Percentiles rank a stretch among this genome's conserved stretches.
Evolutionary conservation across 2,329 filamentous ascomycete species (phyloP).

Genomic region (Truncatella angustata): DNA sequence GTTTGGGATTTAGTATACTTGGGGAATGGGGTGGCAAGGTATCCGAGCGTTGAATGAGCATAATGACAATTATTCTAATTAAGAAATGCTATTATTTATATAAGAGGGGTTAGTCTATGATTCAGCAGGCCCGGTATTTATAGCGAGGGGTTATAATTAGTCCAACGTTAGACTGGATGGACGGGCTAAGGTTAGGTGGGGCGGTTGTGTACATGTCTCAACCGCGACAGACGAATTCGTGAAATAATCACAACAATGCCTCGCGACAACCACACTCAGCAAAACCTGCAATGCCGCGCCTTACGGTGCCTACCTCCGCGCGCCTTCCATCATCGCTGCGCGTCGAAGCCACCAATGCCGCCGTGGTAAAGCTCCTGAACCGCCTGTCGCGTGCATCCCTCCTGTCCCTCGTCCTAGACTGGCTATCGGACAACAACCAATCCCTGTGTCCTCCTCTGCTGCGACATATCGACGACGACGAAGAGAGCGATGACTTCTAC

Average conservation of each 20-base stretch:
- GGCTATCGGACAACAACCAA: slow-evolving; percentile 69
- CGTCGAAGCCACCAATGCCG: slow-evolving; percentile 62
- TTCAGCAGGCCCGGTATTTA: too few species aligned
- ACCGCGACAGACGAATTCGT: too few species aligned
- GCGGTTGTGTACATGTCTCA: too few species aligned
- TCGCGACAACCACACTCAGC: not conserved
- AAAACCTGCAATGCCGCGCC: slow-evolving; percentile 42
- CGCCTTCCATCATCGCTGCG: slow-evolving; percentile 70
- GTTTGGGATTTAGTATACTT: too few species aligned
- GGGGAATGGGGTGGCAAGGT: too few species aligned
- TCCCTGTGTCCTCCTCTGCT: slow-evolving; percentile 60
- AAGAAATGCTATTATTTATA: too few species aligned
- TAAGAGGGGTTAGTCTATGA: too few species aligned
- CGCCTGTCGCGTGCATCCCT: slow-evolving; percentile 72
- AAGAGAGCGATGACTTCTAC: slow-evolving; percentile 65
- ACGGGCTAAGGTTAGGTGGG: too few species aligned
- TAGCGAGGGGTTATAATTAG: too few species aligned
- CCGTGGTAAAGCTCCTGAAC: slow-evolving; percentile 64
- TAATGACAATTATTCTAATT: too few species aligned
- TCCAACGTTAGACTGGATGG: too few species aligned
- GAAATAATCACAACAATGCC: not conserved
- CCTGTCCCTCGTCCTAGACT: slow-evolving; percentile 70
- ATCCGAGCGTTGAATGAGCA: too few species aligned
- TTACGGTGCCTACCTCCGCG: slow-evolving; percentile 69
- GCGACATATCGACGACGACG: slow-evolving; percentile 42